Evolutionary conservation across 2,329 filamentous ascomycete genomes (phyloP).

Genomic region (Teratosphaeria pseudoeucalypti): DNA sequence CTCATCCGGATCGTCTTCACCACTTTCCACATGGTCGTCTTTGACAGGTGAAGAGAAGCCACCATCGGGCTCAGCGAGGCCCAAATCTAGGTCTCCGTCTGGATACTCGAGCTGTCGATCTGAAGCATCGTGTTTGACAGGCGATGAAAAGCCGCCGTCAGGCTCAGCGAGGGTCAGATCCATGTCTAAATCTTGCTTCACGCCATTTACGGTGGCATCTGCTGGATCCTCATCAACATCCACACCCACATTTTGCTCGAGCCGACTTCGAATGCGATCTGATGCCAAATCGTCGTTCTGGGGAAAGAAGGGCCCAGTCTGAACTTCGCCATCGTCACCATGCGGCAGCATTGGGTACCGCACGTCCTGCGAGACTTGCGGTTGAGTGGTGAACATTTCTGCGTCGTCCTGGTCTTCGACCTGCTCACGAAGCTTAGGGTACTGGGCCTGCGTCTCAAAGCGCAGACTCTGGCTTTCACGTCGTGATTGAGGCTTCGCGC

Average conservation of each 20-base stretch:
- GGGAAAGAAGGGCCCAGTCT: background rate
- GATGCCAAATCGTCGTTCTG: background rate
- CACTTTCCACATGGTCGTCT: background rate
- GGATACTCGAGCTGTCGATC: background rate
- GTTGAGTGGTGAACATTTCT: constrained; percentile 1
- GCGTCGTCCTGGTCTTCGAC: background rate
- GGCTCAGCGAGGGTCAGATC: background rate
- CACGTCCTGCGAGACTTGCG: background rate
- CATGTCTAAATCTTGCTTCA: background rate
- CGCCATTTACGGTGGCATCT: background rate
- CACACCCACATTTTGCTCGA: background rate
- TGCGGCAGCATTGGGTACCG: background rate
- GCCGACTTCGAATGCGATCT: background rate
- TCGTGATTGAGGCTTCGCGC: background rate
- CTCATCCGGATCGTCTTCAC: constrained; percentile 2
- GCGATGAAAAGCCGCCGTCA: background rate
- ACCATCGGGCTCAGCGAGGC: background rate
- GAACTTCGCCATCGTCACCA: background rate
- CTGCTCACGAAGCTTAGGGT: background rate
- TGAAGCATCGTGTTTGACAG: background rate
- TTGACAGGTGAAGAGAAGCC: background rate
- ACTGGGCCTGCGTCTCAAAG: constrained; percentile 2
- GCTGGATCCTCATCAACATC: background rate
- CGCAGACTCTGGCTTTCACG: background rate
- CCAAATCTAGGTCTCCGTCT: background rate